Percentiles rank a stretch among this genome's conserved stretches.
phyloP scores from a whole-genome alignment of 2,329 filamentous ascomycete genomes.

The Aspergillus sp. region DNA sequence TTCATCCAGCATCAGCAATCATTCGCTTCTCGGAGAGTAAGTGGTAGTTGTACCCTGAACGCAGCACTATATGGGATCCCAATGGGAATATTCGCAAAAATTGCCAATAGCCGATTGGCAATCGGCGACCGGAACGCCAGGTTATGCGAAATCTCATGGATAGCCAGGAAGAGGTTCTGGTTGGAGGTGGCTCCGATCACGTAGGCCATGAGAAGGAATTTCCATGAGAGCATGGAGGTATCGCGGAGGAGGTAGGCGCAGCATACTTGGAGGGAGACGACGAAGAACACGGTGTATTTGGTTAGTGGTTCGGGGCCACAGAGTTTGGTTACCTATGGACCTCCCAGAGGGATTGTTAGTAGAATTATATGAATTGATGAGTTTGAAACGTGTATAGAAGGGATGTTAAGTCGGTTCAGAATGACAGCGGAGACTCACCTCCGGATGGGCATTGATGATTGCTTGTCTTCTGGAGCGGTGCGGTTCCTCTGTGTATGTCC shows the following conservation, averaged over 20 bases:
- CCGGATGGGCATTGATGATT: conserved; percentile 97
- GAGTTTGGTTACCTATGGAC: conserved; percentile 76
- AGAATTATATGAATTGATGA: not conserved
- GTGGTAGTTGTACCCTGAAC: conserved; percentile 58
- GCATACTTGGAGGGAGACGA: conserved; percentile 73
- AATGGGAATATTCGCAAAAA: conserved; percentile 93
- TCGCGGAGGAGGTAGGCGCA: conserved; percentile 71
- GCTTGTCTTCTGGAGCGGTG: conserved; percentile 83
- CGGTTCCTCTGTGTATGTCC: conserved; percentile 98
- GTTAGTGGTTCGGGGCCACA: conserved; percentile 94
- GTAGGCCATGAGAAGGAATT: conserved; percentile 82
- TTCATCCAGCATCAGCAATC: no score
- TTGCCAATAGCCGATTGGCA: conserved; percentile 78
- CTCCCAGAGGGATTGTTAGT: conserved; percentile 9
- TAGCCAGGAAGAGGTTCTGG: conserved; percentile 96
- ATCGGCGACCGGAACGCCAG: conserved; percentile 77
- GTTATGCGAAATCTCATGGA: conserved; percentile 98
- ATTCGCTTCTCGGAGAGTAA: no score
- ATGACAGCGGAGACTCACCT: conserved; percentile 50
- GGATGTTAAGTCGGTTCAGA: conserved; percentile 2
- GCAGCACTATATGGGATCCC: conserved; percentile 93
- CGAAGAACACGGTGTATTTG: conserved; percentile 80
- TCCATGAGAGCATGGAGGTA: conserved; percentile 72
- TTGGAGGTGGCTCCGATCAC: conserved; percentile 90
- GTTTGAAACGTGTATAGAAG: not conserved